Conservation (phyloP, 257 asterid species). For the Oldenlandia corymbosa region DNA sequence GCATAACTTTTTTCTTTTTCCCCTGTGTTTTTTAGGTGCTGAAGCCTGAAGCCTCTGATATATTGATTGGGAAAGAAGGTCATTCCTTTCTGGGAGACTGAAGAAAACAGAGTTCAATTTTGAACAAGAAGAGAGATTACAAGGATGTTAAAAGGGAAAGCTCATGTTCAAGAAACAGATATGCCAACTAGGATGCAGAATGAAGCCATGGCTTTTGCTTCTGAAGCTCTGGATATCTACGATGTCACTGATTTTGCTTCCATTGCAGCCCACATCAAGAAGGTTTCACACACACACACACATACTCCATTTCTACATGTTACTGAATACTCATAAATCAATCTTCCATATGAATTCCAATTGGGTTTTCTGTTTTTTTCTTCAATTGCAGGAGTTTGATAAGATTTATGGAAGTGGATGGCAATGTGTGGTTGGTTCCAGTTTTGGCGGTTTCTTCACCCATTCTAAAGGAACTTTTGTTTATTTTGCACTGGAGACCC, state of each 20-base stretch:
- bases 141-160: slow-evolving; percentile 49
- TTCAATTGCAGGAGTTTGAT: slow-evolving; percentile 74
- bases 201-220: slow-evolving; percentile 73
- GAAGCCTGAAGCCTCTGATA: no score
- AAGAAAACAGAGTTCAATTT: neutral
- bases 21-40: no score
- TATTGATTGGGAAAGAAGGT: neutral
- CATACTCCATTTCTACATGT: neutral
- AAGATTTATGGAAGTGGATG: slow-evolving; percentile 67
- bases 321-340: neutral
- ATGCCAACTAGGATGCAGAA: slow-evolving; percentile 90
- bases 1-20: neutral
- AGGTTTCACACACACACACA: no score
- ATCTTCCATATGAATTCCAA: neutral
- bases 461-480: slow-evolving; percentile 71
- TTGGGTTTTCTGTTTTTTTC: neutral
- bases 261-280: slow-evolving; percentile 49
- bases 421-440: slow-evolving; percentile 91
- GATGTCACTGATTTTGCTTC: slow-evolving; percentile 60
- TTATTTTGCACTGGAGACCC: slow-evolving; percentile 71
- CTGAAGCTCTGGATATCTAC: slow-evolving; percentile 69
- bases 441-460: slow-evolving; percentile 83
- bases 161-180: slow-evolving; percentile 46
- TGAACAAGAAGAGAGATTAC: neutral
- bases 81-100: neutral